Conservation (phyloP, 1,139 yeast genomes). For the Pneumocystis sp. region DNA sequence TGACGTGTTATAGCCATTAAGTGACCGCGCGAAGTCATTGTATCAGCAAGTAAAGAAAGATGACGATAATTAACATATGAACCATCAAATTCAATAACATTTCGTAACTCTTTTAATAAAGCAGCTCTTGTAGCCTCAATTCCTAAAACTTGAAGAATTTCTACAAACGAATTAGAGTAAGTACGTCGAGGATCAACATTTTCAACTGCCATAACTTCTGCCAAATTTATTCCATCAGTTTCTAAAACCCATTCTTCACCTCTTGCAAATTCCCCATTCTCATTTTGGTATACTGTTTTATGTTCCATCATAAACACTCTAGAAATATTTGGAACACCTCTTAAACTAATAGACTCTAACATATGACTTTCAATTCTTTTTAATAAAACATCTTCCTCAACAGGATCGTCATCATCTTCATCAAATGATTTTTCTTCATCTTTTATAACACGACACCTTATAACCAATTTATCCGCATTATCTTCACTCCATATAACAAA, state of each 20-base stretch:
- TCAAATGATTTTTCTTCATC: constrained; percentile 77
- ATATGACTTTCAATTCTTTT: constrained; percentile 91
- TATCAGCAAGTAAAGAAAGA: constrained; percentile 92
- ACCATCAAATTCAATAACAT: constrained; percentile 98
- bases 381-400: constrained; percentile 88
- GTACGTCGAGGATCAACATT: constrained; percentile 88
- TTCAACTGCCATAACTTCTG: constrained; percentile 87
- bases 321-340: constrained; percentile 91
- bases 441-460: constrained; percentile 96
- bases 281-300: constrained; percentile 27
- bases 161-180: constrained; percentile 92
- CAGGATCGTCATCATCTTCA: constrained; percentile 79
- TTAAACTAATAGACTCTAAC: constrained; percentile 83
- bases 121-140: constrained; percentile 97
- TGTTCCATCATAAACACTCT: constrained; percentile 90
- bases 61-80: constrained; percentile 97
- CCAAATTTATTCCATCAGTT: constrained; percentile 93
- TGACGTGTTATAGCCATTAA: constrained; percentile 98
- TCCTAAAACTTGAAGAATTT: constrained; percentile 86
- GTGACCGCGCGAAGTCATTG: constrained; percentile 97
- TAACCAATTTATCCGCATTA: constrained; percentile 88
- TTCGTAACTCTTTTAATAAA: constrained; percentile 78
- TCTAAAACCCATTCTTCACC: constrained; percentile 96
- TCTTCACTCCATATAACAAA: constrained; percentile 99
- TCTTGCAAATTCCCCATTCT: constrained; percentile 69